Base-by-base conservation (phyloP, 768 basidiomycete species). In the Cantharellus anzutake region DNA sequence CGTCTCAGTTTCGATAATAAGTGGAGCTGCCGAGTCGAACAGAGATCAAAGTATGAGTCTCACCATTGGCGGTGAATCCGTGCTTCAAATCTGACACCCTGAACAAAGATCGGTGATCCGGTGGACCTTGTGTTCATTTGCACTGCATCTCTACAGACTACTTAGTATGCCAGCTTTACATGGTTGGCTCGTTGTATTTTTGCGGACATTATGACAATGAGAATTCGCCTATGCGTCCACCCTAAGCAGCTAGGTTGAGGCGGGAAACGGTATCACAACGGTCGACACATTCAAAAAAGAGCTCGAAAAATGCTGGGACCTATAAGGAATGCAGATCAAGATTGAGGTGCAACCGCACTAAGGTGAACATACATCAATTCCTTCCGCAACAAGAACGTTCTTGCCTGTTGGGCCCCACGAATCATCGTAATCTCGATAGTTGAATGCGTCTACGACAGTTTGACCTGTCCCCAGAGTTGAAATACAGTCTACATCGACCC, bases 401-500 rank as follows among this genome's bases (percentile, higher is more conserved):
- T 80, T 86, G 3, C 86, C 84, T 14, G 70, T 69, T 2, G 73
- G 65, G 0, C 87, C 86, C 89, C 89, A 93, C 0, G 75, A 74
- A 63, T 80, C 71, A 63, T 65, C 80, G 62, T 75, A 79, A 4
- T 69, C 56, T 14, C 69, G 70, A 69, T 83, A 86, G 60, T 77
- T 73, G 78, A 80, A 88, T 2, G 87, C 65, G 64, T 93, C 87
- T 1, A 89, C 84, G 2, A 87, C 76, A 0, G 90, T 91, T 66
- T 89, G 83, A 3, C 89, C 90, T 7, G 73, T 71, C 2, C 83
- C 78, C 62, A 83, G 79, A 16, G 71, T 70, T 2, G 84, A 85
- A 3, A 72, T 74, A 16, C 84, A 73, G 64, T 93, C 90, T n/a
- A 87, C 76, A 63, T 93, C 90, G 0, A 92, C 88, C 51, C 84